Conservation (phyloP, 192 early-diverging fungal genomes). For the Umbelopsis isabellina region DNA sequence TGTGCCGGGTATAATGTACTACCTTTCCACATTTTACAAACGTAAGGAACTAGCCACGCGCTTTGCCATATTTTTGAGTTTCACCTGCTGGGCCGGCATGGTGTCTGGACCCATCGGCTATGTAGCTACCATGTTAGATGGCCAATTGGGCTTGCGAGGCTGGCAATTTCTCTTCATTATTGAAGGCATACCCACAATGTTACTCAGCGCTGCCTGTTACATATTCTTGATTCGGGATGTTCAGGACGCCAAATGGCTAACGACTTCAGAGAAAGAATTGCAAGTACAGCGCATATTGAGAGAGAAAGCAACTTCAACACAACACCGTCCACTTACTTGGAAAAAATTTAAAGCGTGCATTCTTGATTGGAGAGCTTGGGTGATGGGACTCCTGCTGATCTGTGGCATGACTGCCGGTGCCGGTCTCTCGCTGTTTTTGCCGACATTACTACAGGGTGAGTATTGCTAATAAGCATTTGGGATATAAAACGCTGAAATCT, state of each 20-base stretch:
- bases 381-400: neutral
- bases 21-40: slow-evolving; percentile 75
- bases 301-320: neutral
- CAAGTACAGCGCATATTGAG: slow-evolving; percentile 15
- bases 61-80: slow-evolving; percentile 50
- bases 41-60: slow-evolving; percentile 68
- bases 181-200: slow-evolving; percentile 64
- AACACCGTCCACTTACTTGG: neutral
- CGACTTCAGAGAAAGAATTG: slow-evolving; percentile 27
- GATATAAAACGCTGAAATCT: neutral
- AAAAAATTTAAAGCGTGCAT: neutral
- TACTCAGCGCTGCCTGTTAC: slow-evolving; percentile 55
- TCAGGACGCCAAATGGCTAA: slow-evolving; percentile 26
- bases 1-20: slow-evolving; percentile 70
- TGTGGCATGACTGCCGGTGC: neutral
- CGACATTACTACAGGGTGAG: slow-evolving; percentile 5
- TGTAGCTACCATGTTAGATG: slow-evolving; percentile 58
- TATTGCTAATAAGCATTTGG: neutral
- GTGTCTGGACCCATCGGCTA: slow-evolving; percentile 60
- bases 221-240: slow-evolving; percentile 46
- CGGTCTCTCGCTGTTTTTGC: slow-evolving; percentile 3
- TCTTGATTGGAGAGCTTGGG: slow-evolving; percentile 30
- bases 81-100: slow-evolving; percentile 54
- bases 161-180: slow-evolving; percentile 79
- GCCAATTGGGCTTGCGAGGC: slow-evolving; percentile 55